A percentile compares a stretch with the other conserved stretches of the same genome.
Evolutionary conservation across 2,329 filamentous ascomycete genomes (phyloP).

Genomic region (Stylonectria norvegica): DNA sequence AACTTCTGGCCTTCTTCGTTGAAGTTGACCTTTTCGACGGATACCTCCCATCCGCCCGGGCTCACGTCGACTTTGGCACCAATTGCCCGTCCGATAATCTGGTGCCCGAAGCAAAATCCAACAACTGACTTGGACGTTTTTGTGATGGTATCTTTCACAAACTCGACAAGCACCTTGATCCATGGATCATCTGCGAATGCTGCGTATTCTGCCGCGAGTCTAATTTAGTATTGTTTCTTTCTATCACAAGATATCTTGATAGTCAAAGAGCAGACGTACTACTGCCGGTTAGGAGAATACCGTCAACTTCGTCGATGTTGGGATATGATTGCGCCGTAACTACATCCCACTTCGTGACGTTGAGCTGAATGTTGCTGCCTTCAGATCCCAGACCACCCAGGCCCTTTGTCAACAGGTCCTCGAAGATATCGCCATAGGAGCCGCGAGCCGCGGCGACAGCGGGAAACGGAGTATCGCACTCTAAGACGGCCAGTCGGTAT

Average conservation of each 20-base stretch:
- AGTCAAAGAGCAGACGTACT: slow-evolving; percentile 20
- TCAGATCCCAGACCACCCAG: slow-evolving; percentile 19
- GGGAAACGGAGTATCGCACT: slow-evolving; percentile 33
- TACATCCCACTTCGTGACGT: slow-evolving; percentile 30
- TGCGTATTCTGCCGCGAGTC: slow-evolving; percentile 26
- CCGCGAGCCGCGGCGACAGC: slow-evolving; percentile 24
- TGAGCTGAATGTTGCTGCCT: slow-evolving; percentile 19
- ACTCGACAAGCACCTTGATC: slow-evolving; percentile 39
- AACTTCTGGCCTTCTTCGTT: slow-evolving; percentile 36
- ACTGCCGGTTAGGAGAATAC: slow-evolving; percentile 33
- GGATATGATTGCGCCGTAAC: slow-evolving; percentile 29
- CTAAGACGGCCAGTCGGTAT: slow-evolving; percentile 28
- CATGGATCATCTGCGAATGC: slow-evolving; percentile 38
- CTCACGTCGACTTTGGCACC: slow-evolving; percentile 36
- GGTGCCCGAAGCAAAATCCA: slow-evolving; percentile 47
- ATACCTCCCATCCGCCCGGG: slow-evolving; percentile 40
- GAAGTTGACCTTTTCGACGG: slow-evolving; percentile 36
- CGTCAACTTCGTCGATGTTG: slow-evolving; percentile 25
- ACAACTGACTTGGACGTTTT: slow-evolving; percentile 33
- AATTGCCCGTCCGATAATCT: slow-evolving; percentile 42
- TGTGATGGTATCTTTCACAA: slow-evolving; percentile 26
- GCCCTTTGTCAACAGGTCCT: slow-evolving; percentile 25
- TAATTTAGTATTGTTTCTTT: background rate
- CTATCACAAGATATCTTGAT: background rate
- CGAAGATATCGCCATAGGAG: slow-evolving; percentile 32